phyloP scores from a whole-genome alignment of 129 eudicot species.

The Escallonia rubra region DNA sequence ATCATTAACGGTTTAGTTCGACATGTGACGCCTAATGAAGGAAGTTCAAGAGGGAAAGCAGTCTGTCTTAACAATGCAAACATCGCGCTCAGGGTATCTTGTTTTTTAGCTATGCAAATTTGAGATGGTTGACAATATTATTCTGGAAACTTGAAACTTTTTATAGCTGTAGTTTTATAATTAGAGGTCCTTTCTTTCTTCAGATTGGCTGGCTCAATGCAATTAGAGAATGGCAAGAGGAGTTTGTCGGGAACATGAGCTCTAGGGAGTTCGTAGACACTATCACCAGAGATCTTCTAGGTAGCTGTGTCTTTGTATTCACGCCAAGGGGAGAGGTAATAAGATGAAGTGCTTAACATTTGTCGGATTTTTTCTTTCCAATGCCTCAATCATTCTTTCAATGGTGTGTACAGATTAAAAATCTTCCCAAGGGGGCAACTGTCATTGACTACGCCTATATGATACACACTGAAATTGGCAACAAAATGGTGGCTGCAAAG shows the following conservation, averaged over 20 bases:
- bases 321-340: conserved; percentile 97
- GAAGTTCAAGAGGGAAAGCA: conserved; percentile 60
- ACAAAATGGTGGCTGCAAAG: conserved; percentile 98
- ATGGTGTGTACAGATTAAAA: conserved; percentile 56
- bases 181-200: conserved; percentile 8
- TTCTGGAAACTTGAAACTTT: not conserved
- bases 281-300: conserved; percentile 86
- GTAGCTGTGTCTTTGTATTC: conserved; percentile 94
- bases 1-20: conserved; percentile 66
- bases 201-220: conserved; percentile 99
- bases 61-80: conserved; percentile 74
- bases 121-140: not conserved
- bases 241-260: conserved; percentile 98
- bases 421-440: conserved; percentile 93
- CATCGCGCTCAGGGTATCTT: conserved; percentile 82
- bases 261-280: conserved; percentile 98
- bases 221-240: conserved; percentile 99
- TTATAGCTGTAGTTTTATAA: conserved; percentile 9
- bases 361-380: not conserved
- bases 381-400: not conserved
- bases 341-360: not conserved
- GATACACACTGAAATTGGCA: conserved; percentile 91
- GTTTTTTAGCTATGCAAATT: conserved; percentile 2
- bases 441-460: conserved; percentile 93
- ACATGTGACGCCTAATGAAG: conserved; percentile 49